Percentiles rank a stretch among this genome's conserved stretches.
These are phyloP conservation scores for Coleophoma crateriformis DNA, from an alignment of 2,329 filamentous ascomycete genomes.

Conservation along the genomic window DNA sequence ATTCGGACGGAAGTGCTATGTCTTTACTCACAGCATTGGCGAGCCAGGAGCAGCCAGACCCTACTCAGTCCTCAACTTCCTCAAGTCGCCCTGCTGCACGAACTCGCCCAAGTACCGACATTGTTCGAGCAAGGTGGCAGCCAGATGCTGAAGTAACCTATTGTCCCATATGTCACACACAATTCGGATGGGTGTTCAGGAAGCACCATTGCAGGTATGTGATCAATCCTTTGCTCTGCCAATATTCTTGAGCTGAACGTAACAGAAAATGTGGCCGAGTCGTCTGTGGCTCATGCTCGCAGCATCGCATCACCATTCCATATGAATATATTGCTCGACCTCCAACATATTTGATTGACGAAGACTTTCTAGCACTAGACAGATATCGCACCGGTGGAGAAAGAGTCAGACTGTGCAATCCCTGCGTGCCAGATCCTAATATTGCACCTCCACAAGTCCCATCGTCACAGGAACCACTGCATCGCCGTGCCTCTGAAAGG, in stretches of 20 bases:
- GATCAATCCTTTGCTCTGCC: background rate
- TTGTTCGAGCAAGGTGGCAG: constrained; percentile 76
- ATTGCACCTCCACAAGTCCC: constrained; percentile 41
- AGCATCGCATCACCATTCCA: constrained; percentile 91
- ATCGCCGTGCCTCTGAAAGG: constrained; percentile 2
- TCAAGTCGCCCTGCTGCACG: background rate
- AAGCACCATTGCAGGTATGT: constrained; percentile 87
- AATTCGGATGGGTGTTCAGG: constrained; percentile 74
- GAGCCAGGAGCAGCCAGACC: background rate
- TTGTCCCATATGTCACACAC: constrained; percentile 77
- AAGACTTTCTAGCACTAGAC: constrained; percentile 3
- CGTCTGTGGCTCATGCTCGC: constrained; percentile 84
- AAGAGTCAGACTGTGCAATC: constrained; percentile 66
- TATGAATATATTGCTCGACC: constrained; percentile 87
- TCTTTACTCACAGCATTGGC: background rate
- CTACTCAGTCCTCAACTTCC: background rate
- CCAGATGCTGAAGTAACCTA: constrained; percentile 75
- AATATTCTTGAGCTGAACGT: constrained; percentile 1
- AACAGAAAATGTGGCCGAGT: constrained; percentile 83
- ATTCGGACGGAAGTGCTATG: background rate
- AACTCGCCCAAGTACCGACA: constrained; percentile 24
- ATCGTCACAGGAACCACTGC: constrained; percentile 4
- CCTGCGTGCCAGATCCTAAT: constrained; percentile 67
- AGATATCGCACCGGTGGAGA: constrained; percentile 52
- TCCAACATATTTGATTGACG: constrained; percentile 30